phyloP scores from a whole-genome alignment of 2,329 filamentous ascomycete genomes.

The Colletotrichum coccodes region DNA sequence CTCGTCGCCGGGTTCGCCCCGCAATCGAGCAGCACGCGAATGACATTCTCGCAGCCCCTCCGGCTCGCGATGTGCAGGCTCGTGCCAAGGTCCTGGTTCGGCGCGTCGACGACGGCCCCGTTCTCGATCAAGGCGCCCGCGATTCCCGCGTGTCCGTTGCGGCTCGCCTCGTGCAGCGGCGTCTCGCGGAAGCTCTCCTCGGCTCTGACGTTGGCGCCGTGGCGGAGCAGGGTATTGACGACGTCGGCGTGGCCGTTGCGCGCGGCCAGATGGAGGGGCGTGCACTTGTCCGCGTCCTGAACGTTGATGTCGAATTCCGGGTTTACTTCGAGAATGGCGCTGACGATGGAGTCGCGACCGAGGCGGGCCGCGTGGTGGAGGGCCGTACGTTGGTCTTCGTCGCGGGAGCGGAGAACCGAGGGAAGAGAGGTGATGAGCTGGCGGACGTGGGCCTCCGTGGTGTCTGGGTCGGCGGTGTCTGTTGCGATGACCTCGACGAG shows the following conservation, averaged over 20 bases:
- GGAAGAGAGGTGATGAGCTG: conserved; percentile 33
- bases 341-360: conserved; percentile 22
- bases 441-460: conserved; percentile 23
- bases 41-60: conserved; percentile 7
- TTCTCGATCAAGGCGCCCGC: conserved; percentile 26
- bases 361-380: conserved; percentile 33
- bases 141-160: conserved; percentile 22
- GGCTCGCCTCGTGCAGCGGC: conserved; percentile 30
- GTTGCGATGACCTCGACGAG: conserved; percentile 31
- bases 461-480: not conserved
- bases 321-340: conserved; percentile 22
- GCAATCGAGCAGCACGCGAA: conserved; percentile 11
- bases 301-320: conserved; percentile 26
- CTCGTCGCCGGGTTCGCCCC: conserved; percentile 34
- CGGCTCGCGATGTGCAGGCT: conserved; percentile 31
- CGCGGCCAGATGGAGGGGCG: conserved; percentile 33
- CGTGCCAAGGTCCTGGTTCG: conserved; percentile 28
- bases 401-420: conserved; percentile 29
- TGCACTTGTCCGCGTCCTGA: conserved; percentile 26
- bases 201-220: conserved; percentile 29
- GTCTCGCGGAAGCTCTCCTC: conserved; percentile 34
- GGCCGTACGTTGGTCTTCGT: conserved; percentile 27
- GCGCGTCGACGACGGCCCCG: conserved; percentile 32
- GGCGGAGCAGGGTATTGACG: conserved; percentile 20
- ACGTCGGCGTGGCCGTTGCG: conserved; percentile 32